Conservation (phyloP, 1,284 basidiomycete species). For the Athelia sp. region DNA sequence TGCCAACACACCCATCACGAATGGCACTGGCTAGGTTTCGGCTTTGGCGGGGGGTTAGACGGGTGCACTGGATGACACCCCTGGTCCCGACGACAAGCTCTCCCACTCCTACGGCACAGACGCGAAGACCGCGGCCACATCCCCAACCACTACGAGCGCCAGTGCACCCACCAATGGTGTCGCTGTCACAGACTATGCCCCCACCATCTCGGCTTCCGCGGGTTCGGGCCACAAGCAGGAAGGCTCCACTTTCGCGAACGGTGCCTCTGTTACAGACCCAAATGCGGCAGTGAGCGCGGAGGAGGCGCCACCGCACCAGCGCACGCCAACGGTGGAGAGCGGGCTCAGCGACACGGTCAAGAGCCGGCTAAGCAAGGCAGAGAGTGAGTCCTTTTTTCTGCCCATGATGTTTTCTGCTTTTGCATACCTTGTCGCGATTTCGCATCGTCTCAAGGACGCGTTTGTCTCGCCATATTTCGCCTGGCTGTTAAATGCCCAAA, state of each 20-base stretch:
- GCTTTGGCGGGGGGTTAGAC: background rate
- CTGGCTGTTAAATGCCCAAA: too few species aligned
- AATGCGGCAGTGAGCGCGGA: constrained; percentile 25
- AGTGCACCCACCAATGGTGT: background rate
- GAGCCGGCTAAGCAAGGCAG: constrained; percentile 38
- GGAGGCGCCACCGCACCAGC: constrained; percentile 22
- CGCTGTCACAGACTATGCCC: background rate
- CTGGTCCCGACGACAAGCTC: constrained; percentile 1
- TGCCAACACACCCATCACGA: background rate
- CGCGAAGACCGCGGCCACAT: background rate
- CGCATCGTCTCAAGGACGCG: too few species aligned
- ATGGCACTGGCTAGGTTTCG: background rate
- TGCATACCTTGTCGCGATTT: too few species aligned
- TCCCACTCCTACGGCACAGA: background rate
- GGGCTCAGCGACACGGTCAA: constrained; percentile 40
- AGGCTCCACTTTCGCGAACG: constrained; percentile 43
- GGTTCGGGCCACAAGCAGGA: background rate
- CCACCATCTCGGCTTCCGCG: background rate
- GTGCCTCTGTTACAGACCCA: constrained; percentile 42
- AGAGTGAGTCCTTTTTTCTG: constrained; percentile 30
- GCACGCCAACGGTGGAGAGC: constrained; percentile 36
- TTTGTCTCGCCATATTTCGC: too few species aligned
- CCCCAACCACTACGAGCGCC: background rate
- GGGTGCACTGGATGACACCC: background rate
- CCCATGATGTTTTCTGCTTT: background rate